Conservation (phyloP, 2,329 filamentous ascomycete genomes). For the Ophiostoma angusticollis region DNA sequence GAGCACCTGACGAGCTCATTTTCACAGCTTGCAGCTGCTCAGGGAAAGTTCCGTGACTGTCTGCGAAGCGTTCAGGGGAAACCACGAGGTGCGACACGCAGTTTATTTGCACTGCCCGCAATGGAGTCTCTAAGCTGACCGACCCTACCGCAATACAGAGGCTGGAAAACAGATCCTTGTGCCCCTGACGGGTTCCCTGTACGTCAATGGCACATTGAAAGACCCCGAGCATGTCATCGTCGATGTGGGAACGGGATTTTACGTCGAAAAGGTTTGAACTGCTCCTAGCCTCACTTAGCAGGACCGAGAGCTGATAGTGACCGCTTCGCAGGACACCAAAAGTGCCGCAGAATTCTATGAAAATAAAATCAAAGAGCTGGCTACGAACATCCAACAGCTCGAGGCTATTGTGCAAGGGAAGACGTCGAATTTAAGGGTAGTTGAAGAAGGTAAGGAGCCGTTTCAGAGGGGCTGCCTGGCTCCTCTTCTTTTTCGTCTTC, state of each 20-base stretch:
- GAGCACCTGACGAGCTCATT: constrained; percentile 88
- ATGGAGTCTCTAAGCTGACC: too few species aligned
- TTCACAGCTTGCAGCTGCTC: constrained; percentile 76
- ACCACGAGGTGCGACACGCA: constrained; percentile 10
- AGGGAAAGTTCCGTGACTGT: constrained; percentile 86
- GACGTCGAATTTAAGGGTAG: constrained; percentile 68
- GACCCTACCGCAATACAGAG: too few species aligned
- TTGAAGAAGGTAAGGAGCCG: constrained; percentile 81
- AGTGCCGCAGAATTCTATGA: constrained; percentile 45
- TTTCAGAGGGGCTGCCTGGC: too few species aligned
- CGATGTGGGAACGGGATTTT: constrained; percentile 88
- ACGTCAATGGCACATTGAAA: constrained; percentile 73
- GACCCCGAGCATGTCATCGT: constrained; percentile 69
- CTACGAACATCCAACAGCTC: constrained; percentile 41
- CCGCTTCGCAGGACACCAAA: constrained; percentile 31
- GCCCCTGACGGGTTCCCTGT: constrained; percentile 88
- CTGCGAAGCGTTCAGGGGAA: constrained; percentile 54
- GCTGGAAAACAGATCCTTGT: constrained; percentile 55
- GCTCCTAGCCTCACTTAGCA: neutral
- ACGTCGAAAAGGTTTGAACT: constrained; percentile 67
- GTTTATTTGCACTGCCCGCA: neutral
- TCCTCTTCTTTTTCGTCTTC: too few species aligned
- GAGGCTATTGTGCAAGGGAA: constrained; percentile 53
- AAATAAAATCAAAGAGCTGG: constrained; percentile 39
- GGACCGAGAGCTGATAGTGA: neutral